Base-by-base conservation (phyloP, 306 rosid genomes). In the Canavalia gladiata region DNA sequence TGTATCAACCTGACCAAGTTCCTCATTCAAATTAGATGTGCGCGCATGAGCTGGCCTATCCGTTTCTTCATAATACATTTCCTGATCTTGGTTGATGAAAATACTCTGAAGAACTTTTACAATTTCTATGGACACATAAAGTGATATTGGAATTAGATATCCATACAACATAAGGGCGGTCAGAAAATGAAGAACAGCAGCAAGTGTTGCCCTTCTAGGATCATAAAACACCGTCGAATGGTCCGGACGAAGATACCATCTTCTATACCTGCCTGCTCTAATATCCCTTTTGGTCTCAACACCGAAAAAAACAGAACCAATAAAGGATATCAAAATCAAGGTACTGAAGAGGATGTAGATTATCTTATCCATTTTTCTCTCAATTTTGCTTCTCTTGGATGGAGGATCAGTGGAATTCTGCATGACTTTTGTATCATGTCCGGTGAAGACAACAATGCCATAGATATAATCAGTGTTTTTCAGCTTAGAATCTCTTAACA, bases 161-260 rank as follows among this genome's bases (percentile, higher is more conserved):
- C 98, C 98, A 79, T 90, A 94, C 86, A 94, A 72, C 97, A 94
- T 90, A 72, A 94, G 92, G 49, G 98, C 97, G 1, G 98, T 94
- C 83, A 94, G 72, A 81, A 94, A 90, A 86, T 94, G 97, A 76
- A 92, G 84, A 82, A 87, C 1, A 33, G 92, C 85, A 29, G 97
- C 86, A 67, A 92, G 88, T 51, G 74, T 79, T 31, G 97, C 67
- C 49, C 88, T 78, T 75, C 59, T 82, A 86, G 97, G 80, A 80
- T 88, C 90, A 52, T 79, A 94, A 76, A 77, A 92, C 75, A 89
- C 88, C 2, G 87, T 69, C 6, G 94, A 30, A 45, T 83, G 35
- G 29, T 87, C 91, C 9, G 98, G 97, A 68, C 76, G 91, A 70
- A 92, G 94, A 89, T 94, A 92, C 98, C 98, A 94, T 86, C 97